Base-by-base conservation (phyloP, 176 grass and related monocot genomes). In the Puccinellia tenuiflora region DNA sequence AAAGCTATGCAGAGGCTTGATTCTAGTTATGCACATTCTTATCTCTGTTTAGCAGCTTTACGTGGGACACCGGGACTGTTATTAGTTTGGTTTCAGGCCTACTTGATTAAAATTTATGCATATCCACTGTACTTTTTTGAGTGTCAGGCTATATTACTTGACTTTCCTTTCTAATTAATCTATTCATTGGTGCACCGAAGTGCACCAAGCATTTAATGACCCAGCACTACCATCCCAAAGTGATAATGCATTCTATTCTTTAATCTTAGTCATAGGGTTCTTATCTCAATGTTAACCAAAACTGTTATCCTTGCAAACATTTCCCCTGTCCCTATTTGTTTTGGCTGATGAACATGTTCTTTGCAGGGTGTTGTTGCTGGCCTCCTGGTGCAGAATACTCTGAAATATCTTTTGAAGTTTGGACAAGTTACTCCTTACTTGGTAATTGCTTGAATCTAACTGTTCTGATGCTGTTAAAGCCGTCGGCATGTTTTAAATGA, bases 401-500 rank as follows among this genome's bases (percentile, higher is more conserved):
- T 98, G 34, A 98, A 98, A 84, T 98, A 93, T 90, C 78, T 98
- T 42, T 79, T 98, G 76, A 98, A 98, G 59, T 98, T 98, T 83
- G 96, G 96, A 55, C 83, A 98, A 93, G 93, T 98, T 92, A 93
- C 96, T 25, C 91, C 89, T 50, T 98, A 98, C 57, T 88, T 95
- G 93, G 96, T 98, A 93, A 91, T 62, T 88, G 45, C 79, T 55
- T 79, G 29, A 74, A 21, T 72, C 68, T 64, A 55, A 42, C 52
- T 64, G 14, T 77, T 18, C 16, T 35, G 20, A 38, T 74, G 17
- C 26, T 63, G 35, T 35, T 24, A 63, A n/a, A 25, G 40, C 78
- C 0, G 2, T 61, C 24, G 15, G 48, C 4, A 34, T 26, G 20
- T 47, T 82, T 79, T 75, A 39, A 26, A 28, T 71, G 25, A 28